Base-by-base conservation (phyloP, 2,329 filamentous ascomycete genomes). In the Trematosphaeria pertusa region DNA sequence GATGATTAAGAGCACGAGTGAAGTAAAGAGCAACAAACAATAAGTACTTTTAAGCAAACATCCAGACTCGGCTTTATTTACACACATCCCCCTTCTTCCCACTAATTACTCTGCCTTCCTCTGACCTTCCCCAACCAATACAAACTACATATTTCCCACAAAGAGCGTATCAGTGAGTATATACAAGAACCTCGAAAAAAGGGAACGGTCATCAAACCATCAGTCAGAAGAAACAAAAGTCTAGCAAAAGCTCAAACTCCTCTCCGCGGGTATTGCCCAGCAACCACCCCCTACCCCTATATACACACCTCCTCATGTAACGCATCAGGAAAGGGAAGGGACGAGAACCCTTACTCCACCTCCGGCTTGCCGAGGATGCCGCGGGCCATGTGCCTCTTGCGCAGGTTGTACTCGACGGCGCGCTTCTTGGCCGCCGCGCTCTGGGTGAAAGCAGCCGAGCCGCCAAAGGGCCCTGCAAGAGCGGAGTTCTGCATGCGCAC, bases 361-460 rank as follows among this genome's bases (percentile, higher is more conserved):
- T 56, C 54, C 11, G 58, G 50, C 61, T 67, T 69, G 21, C 65
- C 67, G 14, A 71, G 57, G 40, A 69, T 55, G 40, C 68, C 68
- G 14, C 68, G 62, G 14, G 67, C 65, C 48, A 71, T 60, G 54
- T 68, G 69, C 45, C 64, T 60, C 65, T 71, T 71, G 56, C 67
- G 60, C 36, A 71, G 65, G 60, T 70, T 71, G 71, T 81, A 85
- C 62, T 80, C 81, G 46, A 87, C 72, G 30, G 84, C 82, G 37
- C 84, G 77, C 81, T 86, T 87, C 72, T 80, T 77, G 1, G 81
- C 81, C 12, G 76, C 75, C 11, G 78, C 44, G 44, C 76, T 78
- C 77, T 86, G 82, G 1, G 83, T 87, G 69, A 88, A 87, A 22
- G 84, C 85, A 22, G 78, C 83, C 11, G 82, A 84, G 42, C 85